A percentile compares a stretch with the other conserved stretches of the same genome.
These are phyloP conservation scores for Xenoacremonium recifei DNA, from an alignment of 2,329 filamentous ascomycete genomes.

Conservation along the genomic window DNA sequence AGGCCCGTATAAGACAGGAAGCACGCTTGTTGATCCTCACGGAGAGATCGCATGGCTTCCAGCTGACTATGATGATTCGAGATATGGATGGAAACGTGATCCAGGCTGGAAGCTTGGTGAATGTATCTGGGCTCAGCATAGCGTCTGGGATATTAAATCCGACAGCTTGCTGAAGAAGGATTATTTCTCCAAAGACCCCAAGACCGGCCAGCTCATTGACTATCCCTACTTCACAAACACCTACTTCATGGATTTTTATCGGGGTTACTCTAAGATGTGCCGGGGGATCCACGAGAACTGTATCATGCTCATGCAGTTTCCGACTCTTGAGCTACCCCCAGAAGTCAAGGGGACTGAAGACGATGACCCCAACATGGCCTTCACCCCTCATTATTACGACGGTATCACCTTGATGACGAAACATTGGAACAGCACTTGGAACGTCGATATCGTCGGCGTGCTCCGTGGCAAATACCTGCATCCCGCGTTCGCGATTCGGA, in stretches of 20 bases:
- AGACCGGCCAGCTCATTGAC: slow-evolving; percentile 69
- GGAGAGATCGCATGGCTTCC: slow-evolving; percentile 84
- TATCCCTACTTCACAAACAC: slow-evolving; percentile 87
- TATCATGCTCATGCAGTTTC: slow-evolving; percentile 88
- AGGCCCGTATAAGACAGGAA: slow-evolving; percentile 87
- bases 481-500: slow-evolving; percentile 86
- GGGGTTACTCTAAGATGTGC: slow-evolving; percentile 72
- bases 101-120: slow-evolving; percentile 88
- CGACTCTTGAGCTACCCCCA: slow-evolving; percentile 88
- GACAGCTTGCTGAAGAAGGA: slow-evolving; percentile 79
- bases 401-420: slow-evolving; percentile 96
- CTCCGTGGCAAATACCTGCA: slow-evolving; percentile 84
- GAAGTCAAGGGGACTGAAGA: slow-evolving; percentile 82
- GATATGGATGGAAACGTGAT: slow-evolving; percentile 89
- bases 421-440: slow-evolving; percentile 98
- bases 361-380: slow-evolving; percentile 87
- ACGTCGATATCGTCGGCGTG: slow-evolving; percentile 91
- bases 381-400: slow-evolving; percentile 95
- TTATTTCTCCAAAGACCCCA: slow-evolving; percentile 81
- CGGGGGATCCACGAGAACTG: slow-evolving; percentile 74
- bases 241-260: slow-evolving; percentile 86
- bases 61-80: slow-evolving; percentile 76
- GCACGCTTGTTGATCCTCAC: slow-evolving; percentile 79
- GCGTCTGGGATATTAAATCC: slow-evolving; percentile 82
- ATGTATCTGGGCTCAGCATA: slow-evolving; percentile 95